Percentiles rank a stretch among this genome's conserved stretches.
phyloP scores from a whole-genome alignment of 2,329 filamentous ascomycete genomes.

The Cladosporium sphaerospermum region DNA sequence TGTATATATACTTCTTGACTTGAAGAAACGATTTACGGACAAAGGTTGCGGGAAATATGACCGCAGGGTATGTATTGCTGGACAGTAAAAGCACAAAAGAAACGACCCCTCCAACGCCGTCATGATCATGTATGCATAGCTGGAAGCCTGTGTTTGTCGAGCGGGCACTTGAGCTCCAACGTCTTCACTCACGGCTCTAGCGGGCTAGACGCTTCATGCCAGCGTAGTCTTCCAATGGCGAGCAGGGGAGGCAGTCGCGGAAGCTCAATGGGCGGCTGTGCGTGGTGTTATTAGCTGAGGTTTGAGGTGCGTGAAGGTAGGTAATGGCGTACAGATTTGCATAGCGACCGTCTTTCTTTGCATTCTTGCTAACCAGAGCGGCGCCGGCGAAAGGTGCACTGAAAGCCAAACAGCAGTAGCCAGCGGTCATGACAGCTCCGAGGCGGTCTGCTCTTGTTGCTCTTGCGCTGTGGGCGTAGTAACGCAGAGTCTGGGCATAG shows the following conservation, averaged over 20 bases:
- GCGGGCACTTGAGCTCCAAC: too few relatives aligned
- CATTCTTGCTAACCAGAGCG: constrained; percentile 27
- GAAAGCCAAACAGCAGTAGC: constrained; percentile 31
- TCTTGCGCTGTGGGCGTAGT: constrained; percentile 21
- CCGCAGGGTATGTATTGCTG: constrained; percentile 6
- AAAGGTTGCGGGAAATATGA: not conserved
- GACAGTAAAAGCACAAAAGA: not conserved
- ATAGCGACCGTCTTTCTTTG: constrained; percentile 26
- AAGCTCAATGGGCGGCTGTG: constrained; percentile 30
- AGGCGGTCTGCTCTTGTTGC: constrained; percentile 21
- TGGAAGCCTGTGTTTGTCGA: too few relatives aligned
- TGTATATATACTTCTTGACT: constrained; percentile 4
- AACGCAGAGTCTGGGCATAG: constrained; percentile 22
- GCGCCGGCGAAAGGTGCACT: constrained; percentile 31
- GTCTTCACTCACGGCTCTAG: not conserved
- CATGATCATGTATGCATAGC: constrained; percentile 2
- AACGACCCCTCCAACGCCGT: constrained; percentile 4
- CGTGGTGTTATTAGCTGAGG: constrained; percentile 3
- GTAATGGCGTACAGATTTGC: constrained; percentile 24
- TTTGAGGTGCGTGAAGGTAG: not conserved
- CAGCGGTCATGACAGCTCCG: constrained; percentile 22
- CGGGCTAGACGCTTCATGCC: constrained; percentile 14
- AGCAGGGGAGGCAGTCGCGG: constrained; percentile 30
- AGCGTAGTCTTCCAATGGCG: constrained; percentile 30
- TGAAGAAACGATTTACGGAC: not conserved